Evolutionary conservation across 208 protist species (phyloP).

Genomic region (Spongospora subterranea): DNA sequence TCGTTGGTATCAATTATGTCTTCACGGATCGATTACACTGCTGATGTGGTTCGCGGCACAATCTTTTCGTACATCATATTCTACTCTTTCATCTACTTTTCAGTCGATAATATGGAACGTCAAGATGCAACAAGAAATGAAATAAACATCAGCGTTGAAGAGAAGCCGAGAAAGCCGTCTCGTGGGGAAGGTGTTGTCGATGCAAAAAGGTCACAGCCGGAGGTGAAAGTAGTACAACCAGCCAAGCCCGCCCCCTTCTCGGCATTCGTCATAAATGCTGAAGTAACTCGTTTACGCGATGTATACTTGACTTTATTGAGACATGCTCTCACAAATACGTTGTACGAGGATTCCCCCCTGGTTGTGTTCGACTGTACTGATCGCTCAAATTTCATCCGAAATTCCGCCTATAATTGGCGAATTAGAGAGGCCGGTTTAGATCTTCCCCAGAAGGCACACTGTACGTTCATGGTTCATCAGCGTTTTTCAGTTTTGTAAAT

Average conservation of each 20-base stretch:
- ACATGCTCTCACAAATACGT: background rate
- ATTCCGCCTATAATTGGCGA: background rate
- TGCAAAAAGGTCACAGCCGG: background rate
- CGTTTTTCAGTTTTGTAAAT: background rate
- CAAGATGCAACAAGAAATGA: background rate
- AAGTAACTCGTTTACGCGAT: background rate
- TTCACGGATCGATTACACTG: slow-evolving; percentile 7
- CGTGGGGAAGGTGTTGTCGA: background rate
- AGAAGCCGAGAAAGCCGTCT: background rate
- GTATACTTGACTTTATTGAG: background rate
- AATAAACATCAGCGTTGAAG: background rate
- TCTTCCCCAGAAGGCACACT: background rate
- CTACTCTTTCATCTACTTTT: background rate
- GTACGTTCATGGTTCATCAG: background rate
- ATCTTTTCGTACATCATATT: background rate
- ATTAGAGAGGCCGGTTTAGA: background rate
- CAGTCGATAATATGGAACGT: background rate
- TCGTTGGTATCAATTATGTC: background rate
- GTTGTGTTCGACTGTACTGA: slow-evolving; percentile 21
- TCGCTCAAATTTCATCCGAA: background rate
- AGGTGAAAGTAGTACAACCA: background rate
- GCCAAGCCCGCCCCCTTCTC: background rate
- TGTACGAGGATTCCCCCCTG: background rate
- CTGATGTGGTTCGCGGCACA: background rate
- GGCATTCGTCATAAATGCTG: background rate